Evolutionary conservation across 2,329 filamentous ascomycete genomes (phyloP).

Genomic region (Hypoxylon sp.): DNA sequence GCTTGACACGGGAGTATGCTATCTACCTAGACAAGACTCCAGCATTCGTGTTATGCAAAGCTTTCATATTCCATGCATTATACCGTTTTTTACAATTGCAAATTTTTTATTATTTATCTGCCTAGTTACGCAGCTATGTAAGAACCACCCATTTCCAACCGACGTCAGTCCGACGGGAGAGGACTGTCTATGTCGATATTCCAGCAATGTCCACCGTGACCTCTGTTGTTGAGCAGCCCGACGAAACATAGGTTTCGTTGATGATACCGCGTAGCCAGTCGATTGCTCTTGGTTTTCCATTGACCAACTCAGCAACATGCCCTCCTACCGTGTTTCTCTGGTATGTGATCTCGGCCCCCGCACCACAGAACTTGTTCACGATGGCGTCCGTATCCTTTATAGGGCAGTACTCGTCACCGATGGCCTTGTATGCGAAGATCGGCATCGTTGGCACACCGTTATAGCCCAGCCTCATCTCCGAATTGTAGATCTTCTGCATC

Average conservation of each 20-base stretch:
- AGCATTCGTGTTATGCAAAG: too few species aligned
- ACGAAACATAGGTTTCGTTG: conserved; percentile 18
- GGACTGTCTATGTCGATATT: neutral
- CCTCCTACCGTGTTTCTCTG: conserved; percentile 52
- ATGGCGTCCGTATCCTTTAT: conserved; percentile 53
- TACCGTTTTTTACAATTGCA: too few species aligned
- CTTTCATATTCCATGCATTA: too few species aligned
- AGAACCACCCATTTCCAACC: too few species aligned
- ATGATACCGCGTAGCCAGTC: conserved; percentile 25
- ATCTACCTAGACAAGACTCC: too few species aligned
- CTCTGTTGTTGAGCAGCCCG: conserved; percentile 6
- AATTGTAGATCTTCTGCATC: conserved; percentile 1
- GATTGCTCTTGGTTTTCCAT: conserved; percentile 29
- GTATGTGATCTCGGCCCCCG: conserved; percentile 51
- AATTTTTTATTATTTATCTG: too few species aligned
- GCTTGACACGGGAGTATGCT: too few species aligned
- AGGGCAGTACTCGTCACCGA: conserved; percentile 52
- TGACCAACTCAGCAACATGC: conserved; percentile 48
- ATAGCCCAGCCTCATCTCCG: conserved; percentile 28
- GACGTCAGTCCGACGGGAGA: too few species aligned
- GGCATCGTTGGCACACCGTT: conserved; percentile 54
- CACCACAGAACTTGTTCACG: conserved; percentile 50
- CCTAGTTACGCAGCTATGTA: too few species aligned
- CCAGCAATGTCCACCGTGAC: conserved; percentile 5
- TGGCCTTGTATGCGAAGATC: conserved; percentile 56